phyloP scores from a whole-genome alignment of 441 rosid genomes.

The Populus hybrid region DNA sequence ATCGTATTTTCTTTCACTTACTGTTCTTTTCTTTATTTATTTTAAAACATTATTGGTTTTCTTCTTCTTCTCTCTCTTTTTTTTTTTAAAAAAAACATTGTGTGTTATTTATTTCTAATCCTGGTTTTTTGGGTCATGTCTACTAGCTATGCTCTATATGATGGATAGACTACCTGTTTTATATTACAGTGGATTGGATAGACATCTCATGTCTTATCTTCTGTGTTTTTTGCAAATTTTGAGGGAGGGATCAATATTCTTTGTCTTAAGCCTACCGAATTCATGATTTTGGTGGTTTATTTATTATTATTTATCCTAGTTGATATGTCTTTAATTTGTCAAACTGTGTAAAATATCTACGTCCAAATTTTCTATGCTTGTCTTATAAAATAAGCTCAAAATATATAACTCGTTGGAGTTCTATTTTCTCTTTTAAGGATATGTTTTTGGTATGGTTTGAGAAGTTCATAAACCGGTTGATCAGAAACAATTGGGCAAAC shows the following conservation, averaged over 20 bases:
- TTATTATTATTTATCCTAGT: no score
- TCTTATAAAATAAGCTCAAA: neutral
- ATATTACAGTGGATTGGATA: neutral
- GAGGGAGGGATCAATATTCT: neutral
- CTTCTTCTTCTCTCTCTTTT: neutral
- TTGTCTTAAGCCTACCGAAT: neutral
- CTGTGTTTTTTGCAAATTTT: neutral
- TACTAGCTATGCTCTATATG: neutral
- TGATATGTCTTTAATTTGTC: no score
- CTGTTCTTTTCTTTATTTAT: neutral
- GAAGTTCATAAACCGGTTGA: neutral
- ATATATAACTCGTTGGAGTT: neutral
- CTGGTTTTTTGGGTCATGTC: neutral
- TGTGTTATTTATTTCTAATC: neutral
- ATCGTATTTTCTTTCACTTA: slow-evolving; percentile 7
- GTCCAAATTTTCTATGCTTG: neutral
- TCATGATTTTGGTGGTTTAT: neutral
- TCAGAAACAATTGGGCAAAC: neutral
- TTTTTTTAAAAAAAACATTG: neutral
- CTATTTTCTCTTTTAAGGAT: neutral
- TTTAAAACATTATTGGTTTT: slow-evolving; percentile 7
- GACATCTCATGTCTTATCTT: neutral
- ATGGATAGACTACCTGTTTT: neutral
- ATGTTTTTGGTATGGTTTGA: neutral
- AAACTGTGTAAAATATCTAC: no score